These are phyloP conservation scores for Fusarium udum DNA, from an alignment of 2,329 filamentous ascomycete genomes.

Conservation along the genomic window DNA sequence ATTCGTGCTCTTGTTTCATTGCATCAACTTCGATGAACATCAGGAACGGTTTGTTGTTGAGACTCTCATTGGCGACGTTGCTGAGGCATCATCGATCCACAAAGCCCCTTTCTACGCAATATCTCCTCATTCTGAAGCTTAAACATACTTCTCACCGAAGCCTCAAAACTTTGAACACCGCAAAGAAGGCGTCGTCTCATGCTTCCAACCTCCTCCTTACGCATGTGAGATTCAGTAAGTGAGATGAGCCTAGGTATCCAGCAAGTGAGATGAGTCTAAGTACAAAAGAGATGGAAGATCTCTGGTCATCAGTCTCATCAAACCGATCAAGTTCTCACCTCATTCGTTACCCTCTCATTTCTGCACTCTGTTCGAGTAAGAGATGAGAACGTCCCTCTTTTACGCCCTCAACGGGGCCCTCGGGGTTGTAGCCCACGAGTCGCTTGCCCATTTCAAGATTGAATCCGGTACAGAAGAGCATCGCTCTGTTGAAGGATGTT, in stretches of 20 bases:
- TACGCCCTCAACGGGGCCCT: conserved; percentile 40
- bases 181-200: neutral
- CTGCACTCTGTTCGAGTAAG: conserved; percentile 17
- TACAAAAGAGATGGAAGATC: conserved; percentile 31
- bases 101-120: neutral
- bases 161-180: neutral
- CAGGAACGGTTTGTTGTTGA: neutral
- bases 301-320: conserved; percentile 1
- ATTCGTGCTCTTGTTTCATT: neutral
- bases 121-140: conserved; percentile 6
- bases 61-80: neutral
- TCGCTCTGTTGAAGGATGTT: conserved; percentile 33
- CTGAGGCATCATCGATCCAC: conserved; percentile 15
- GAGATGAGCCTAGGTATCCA: too few relatives aligned
- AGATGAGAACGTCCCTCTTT: conserved; percentile 41
- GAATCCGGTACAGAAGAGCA: conserved; percentile 15
- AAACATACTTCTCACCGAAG: neutral
- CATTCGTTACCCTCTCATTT: conserved; percentile 33
- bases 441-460: conserved; percentile 36
- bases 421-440: conserved; percentile 37
- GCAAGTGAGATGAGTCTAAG: neutral
- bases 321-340: conserved; percentile 27
- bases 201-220: conserved; percentile 2
- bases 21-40: neutral
- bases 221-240: neutral